Evolutionary conservation across 129 eudicot species (phyloP), one percentile per base, ranked within the genome.

Genomic region (Lonicera japonica): DNA sequence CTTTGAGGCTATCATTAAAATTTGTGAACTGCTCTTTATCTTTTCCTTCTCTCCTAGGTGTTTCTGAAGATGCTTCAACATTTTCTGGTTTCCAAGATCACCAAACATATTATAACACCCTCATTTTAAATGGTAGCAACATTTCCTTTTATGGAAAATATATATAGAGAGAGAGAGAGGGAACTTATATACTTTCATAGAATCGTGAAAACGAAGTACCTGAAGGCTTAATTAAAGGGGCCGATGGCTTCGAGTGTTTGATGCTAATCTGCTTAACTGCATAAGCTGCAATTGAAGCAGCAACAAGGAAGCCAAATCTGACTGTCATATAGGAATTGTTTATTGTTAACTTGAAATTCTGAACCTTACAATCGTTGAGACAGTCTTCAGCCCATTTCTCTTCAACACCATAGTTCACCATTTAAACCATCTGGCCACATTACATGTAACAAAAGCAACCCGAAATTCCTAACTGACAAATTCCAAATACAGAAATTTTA

Each of bases 221-320:
- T 79, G 81, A 36, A 58, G 73, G 73, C 60, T 85, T 82, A 39
- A 9, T 68, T 23, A 54, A 22, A 45, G 69, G 38, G 15, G 56
- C 56, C 13, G 73, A 18, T 63, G 82, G 66, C 70, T 43, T 80
- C 20, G 95, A 72, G 56, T 62, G 61, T 40, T 84, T 84, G 53
- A 80, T 79, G 54, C 51, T 87, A 62, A 81, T 68, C 73, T 88
- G 99, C 85, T 84, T 88, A 64, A 88, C 82, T 63, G 96, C 85
- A 80, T 75, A 85, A 52, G 95, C 95, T 78, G 99, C 99, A 72
- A 88, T 68, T 62, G 99, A 92, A 72, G 95, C 96, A 78, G 95
- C 99, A 78, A 92, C 99, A 68, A 92, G 38, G 63, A 92, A 81
- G 72, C 99, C 96, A 74, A 85, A 62, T 85, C 96, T 92, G 65